A percentile compares a stretch with the other conserved stretches of the same genome.
Evolutionary conservation across 768 basidiomycete genomes (phyloP).

Genomic region (Collybia sordida): DNA sequence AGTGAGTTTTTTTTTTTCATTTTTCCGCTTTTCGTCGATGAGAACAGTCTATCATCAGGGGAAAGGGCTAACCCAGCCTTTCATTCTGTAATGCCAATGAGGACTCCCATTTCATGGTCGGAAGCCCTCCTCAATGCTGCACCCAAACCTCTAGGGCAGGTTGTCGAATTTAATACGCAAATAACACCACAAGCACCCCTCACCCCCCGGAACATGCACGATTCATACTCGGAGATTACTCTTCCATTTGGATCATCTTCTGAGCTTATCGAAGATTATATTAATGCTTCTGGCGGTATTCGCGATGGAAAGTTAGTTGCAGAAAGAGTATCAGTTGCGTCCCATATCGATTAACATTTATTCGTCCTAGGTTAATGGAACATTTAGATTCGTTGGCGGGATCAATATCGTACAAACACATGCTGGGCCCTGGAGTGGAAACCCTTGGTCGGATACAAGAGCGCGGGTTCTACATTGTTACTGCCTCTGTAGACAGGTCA

Average conservation of each 20-base stretch:
- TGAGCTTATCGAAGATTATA: slow-evolving; percentile 63
- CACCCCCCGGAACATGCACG: slow-evolving; percentile 59
- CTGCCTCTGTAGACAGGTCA: slow-evolving; percentile 78
- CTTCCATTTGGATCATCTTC: slow-evolving; percentile 65
- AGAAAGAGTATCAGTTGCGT: neutral
- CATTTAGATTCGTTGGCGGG: slow-evolving; percentile 85
- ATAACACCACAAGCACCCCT: slow-evolving; percentile 22
- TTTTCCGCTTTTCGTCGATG: neutral
- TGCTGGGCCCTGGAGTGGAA: slow-evolving; percentile 64
- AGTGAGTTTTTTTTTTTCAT: slow-evolving; percentile 39
- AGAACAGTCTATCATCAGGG: slow-evolving; percentile 29
- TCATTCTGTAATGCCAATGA: slow-evolving; percentile 52
- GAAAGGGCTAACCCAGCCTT: slow-evolving; percentile 52
- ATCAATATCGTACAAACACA: slow-evolving; percentile 81
- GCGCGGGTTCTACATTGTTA: slow-evolving; percentile 78
- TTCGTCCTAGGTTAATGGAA: slow-evolving; percentile 59
- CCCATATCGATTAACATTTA: neutral
- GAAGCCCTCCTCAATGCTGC: slow-evolving; percentile 51
- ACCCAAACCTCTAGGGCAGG: slow-evolving; percentile 13
- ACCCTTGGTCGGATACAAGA: slow-evolving; percentile 55
- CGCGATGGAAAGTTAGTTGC: slow-evolving; percentile 57
- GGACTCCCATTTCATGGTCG: slow-evolving; percentile 55
- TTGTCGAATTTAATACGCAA: slow-evolving; percentile 9
- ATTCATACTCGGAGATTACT: slow-evolving; percentile 66
- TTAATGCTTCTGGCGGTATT: slow-evolving; percentile 69